A percentile compares a stretch with the other conserved stretches of the same genome.
Evolutionary conservation across 192 early-diverging fungal genomes (phyloP).

Genomic region (Coemansia sp.): DNA sequence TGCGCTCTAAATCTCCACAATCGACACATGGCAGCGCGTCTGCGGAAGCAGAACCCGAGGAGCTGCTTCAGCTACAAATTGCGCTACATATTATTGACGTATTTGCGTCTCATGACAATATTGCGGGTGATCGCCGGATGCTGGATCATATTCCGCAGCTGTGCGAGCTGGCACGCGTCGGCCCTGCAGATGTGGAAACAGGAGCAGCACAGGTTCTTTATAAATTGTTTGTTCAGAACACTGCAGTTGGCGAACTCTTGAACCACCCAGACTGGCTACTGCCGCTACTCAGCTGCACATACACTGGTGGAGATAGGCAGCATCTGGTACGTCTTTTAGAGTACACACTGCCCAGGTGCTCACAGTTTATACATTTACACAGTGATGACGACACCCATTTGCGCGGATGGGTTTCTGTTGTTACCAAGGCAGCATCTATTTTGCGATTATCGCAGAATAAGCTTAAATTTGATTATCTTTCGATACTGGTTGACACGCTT

Average conservation of each 20-base stretch:
- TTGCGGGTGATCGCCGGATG: conserved; percentile 28
- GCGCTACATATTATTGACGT: conserved; percentile 36
- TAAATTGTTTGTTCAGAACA: conserved; percentile 22
- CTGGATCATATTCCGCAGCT: conserved; percentile 37
- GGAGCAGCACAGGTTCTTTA: conserved; percentile 29
- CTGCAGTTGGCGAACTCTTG: conserved; percentile 17
- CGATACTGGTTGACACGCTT: conserved; percentile 32
- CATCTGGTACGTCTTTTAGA: conserved; percentile 19
- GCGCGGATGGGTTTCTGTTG: conserved; percentile 17
- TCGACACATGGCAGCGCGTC: conserved; percentile 1
- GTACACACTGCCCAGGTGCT: conserved; percentile 30
- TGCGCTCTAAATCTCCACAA: conserved; percentile 37
- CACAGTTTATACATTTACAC: conserved; percentile 14
- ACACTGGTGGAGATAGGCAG: background rate
- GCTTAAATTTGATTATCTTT: conserved; percentile 31
- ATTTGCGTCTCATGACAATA: conserved; percentile 29
- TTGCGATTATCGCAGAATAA: conserved; percentile 9
- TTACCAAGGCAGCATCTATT: background rate
- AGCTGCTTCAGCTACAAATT: conserved; percentile 27
- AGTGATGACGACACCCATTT: too few species aligned
- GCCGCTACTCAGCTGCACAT: background rate
- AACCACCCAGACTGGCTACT: conserved; percentile 8
- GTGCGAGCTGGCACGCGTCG: conserved; percentile 13
- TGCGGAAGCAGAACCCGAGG: background rate
- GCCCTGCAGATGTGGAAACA: background rate